These are phyloP conservation scores for Trichoderma parareesei DNA, from an alignment of 495 filamentous ascomycete genomes.

Conservation along the genomic window DNA sequence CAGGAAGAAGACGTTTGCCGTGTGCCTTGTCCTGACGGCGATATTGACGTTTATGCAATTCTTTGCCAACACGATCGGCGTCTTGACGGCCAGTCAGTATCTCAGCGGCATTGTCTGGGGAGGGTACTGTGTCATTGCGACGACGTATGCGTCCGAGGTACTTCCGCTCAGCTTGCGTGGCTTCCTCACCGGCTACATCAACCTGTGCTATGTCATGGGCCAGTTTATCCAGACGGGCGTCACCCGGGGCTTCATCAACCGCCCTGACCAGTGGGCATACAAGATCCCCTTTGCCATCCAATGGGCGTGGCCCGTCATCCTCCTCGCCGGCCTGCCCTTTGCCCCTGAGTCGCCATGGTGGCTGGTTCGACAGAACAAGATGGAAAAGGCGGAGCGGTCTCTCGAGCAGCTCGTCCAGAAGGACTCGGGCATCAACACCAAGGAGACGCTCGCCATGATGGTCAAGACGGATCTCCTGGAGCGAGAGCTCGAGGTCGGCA, in stretches of 20 bases:
- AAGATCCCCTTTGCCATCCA: conserved; percentile 49
- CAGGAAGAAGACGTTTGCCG: conserved; percentile 31
- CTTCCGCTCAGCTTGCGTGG: conserved; percentile 53
- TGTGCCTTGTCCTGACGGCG: conserved; percentile 31
- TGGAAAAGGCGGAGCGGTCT: conserved; percentile 33
- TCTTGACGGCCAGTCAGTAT: conserved; percentile 56
- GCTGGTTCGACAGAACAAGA: conserved; percentile 44
- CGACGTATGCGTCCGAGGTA: conserved; percentile 48
- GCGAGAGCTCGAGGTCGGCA: conserved; percentile 45
- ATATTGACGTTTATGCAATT: conserved; percentile 46
- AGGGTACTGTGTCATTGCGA: conserved; percentile 33
- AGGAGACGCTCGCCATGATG: conserved; percentile 67
- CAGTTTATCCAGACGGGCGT: conserved; percentile 46
- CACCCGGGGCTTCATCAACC: conserved; percentile 25
- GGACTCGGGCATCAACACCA: conserved; percentile 33
- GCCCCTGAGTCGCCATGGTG: conserved; percentile 38
- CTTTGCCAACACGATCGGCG: conserved; percentile 50
- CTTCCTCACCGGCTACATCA: conserved; percentile 57
- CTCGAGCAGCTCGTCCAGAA: conserved; percentile 25
- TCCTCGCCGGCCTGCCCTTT: conserved; percentile 32
- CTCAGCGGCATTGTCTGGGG: conserved; percentile 63
- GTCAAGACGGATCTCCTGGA: conserved; percentile 61
- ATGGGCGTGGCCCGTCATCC: conserved; percentile 45
- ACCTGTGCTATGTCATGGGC: conserved; percentile 58
- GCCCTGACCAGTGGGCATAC: conserved; percentile 42